Evolutionary conservation across 2,329 filamentous ascomycete genomes (phyloP), one percentile per base, ranked within the genome.

Genomic region (Penicillium sp.): DNA sequence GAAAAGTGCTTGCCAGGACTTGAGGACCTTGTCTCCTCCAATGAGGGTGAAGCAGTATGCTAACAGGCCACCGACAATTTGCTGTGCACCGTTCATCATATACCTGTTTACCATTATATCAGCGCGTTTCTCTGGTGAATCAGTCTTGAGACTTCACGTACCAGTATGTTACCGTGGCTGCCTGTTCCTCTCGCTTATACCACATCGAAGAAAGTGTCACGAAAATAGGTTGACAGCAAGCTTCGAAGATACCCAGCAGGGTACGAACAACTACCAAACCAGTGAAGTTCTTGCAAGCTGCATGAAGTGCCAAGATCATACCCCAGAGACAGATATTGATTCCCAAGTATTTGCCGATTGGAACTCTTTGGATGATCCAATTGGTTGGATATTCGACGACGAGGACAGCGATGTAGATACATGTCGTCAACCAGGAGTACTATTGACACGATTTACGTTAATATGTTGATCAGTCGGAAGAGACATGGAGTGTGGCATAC

Each of bases 41-140:
- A 85, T 83, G 3, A 83, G 74, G 2, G 78, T 71, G 57, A 75
- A 74, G 53, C 72, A 79, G 62, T 83, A 84, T 0, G 86, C 86
- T 0, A 90, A 76, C 0, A 90, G 78, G 6, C 87, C 87, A 30
- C 87, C 87, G 7, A 89, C 84, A 47, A 90, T 86, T 65, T 89
- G 87, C 66, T 90, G 87, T 0, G 78, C 80, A 2, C 87, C 87
- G 66, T 90, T 90, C 85, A 89, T 90, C 83, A 88, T 88, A 69
- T 88, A 87, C 71, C 75, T 76, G 7, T 10, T 27, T 1, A 1
- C 2, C 2, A 16, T 53, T n/a, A 53, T 19, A 16, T n/a, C 7
- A 11, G 16, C 1, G 8, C 13, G 0, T 9, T 2, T 16, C 11
- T 3, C 1, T n/a, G 0, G 16, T 8, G 11, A 9, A 14, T 0